These are phyloP conservation scores for Edaphochlamys debaryana DNA, from an alignment of 139 green algal genomes.

Conservation along the genomic window DNA sequence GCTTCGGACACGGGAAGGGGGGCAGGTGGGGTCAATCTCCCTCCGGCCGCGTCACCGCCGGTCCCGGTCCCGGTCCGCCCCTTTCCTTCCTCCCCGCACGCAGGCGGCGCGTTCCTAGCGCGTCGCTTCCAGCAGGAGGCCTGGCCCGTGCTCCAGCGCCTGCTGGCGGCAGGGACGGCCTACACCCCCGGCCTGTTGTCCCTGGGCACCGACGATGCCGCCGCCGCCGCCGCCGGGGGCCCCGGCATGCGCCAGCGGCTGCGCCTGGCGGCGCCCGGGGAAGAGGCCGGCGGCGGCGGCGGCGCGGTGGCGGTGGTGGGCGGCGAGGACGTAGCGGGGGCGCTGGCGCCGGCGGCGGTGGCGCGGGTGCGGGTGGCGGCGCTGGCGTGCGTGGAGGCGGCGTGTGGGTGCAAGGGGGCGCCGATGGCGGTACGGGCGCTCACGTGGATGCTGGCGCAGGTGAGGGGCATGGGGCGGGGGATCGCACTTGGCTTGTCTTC, in stretches of 20 bases:
- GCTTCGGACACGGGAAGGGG: too few relatives aligned
- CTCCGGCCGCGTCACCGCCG: too few relatives aligned
- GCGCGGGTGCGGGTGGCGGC: slow-evolving; percentile 55
- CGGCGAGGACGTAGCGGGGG: not conserved
- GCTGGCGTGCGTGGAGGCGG: slow-evolving; percentile 55
- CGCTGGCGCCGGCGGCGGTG: slow-evolving; percentile 57
- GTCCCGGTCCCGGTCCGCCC: too few relatives aligned
- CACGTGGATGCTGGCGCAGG: slow-evolving; percentile 45
- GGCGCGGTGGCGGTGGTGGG: not conserved
- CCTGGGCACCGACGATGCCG: not conserved
- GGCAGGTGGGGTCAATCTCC: too few relatives aligned
- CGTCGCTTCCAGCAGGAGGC: slow-evolving; percentile 69
- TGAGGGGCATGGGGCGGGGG: not conserved
- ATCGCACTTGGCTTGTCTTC: not conserved
- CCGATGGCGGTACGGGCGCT: slow-evolving; percentile 40
- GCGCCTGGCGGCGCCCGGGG: not conserved
- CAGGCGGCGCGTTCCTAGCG: slow-evolving; percentile 67
- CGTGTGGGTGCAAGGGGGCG: slow-evolving; percentile 22
- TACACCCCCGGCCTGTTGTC: slow-evolving; percentile 38
- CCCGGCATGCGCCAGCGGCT: not conserved
- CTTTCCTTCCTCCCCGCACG: too few relatives aligned
- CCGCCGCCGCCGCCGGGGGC: too few relatives aligned
- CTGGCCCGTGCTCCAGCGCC: slow-evolving; percentile 64
- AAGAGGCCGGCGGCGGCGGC: not conserved
- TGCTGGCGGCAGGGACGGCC: slow-evolving; percentile 58